Evolutionary conservation across 1,139 yeast genomes (phyloP).

Genomic region (Diutina mesorugosa): DNA sequence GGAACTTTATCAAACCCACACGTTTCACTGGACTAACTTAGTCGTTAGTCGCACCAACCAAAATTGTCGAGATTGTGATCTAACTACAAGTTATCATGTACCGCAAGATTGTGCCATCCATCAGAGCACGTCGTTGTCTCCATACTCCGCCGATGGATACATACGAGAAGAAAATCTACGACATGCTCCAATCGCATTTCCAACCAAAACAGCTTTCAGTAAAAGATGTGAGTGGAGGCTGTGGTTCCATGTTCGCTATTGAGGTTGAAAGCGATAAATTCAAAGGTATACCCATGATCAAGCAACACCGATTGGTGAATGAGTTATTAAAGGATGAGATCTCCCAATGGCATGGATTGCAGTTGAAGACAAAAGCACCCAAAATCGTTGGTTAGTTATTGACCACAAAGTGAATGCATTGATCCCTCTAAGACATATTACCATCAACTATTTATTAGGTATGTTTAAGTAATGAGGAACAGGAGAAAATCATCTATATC

Average conservation of each 20-base stretch:
- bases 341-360: constrained; percentile 89
- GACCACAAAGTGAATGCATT: neutral
- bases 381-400: neutral
- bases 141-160: constrained; percentile 27
- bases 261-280: constrained; percentile 61
- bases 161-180: constrained; percentile 55
- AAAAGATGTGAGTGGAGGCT: constrained; percentile 80
- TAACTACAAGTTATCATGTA: neutral
- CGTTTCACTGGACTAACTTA: no score
- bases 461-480: no score
- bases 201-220: constrained; percentile 52
- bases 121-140: neutral
- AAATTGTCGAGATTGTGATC: neutral
- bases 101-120: neutral
- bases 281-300: constrained; percentile 70
- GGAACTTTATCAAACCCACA: no score
- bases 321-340: constrained; percentile 75
- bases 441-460: no score
- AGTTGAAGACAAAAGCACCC: constrained; percentile 28
- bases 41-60: neutral
- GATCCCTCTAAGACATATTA: no score
- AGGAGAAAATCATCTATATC: no score
- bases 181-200: constrained; percentile 40
- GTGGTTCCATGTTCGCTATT: constrained; percentile 97
- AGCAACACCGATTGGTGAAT: constrained; percentile 88